Conservation (phyloP, 1,284 basidiomycete species). For the Fistulina hepatica region DNA sequence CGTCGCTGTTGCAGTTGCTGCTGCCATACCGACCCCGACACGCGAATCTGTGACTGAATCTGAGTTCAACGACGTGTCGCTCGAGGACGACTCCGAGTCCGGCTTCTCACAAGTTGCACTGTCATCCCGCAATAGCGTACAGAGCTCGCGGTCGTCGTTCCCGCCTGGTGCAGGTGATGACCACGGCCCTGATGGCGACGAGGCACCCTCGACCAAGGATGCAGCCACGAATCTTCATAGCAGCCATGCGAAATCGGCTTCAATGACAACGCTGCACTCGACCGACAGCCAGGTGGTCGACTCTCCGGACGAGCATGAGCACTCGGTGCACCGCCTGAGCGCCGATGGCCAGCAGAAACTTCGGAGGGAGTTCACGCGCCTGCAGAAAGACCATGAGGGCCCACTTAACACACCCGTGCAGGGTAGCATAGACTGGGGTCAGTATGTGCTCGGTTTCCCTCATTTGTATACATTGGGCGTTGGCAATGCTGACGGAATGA, state of each 20-base stretch:
- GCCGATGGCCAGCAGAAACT: conserved; percentile 56
- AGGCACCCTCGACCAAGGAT: conserved; percentile 2
- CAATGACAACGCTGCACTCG: conserved; percentile 48
- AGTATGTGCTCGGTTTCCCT: conserved; percentile 35
- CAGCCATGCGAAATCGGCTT: conserved; percentile 52
- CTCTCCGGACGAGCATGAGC: conserved; percentile 27
- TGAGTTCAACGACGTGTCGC: too few species aligned
- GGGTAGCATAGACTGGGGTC: conserved; percentile 54
- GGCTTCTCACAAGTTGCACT: conserved; percentile 13
- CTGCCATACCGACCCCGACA: too few species aligned
- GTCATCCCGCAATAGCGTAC: conserved; percentile 8
- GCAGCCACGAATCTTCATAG: conserved; percentile 6
- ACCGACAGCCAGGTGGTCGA: conserved; percentile 36
- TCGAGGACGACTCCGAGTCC: too few species aligned
- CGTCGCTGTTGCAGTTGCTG: too few species aligned
- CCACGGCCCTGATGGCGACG: not conserved
- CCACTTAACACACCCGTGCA: conserved; percentile 25
- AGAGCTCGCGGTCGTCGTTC: not conserved
- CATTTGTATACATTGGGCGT: conserved; percentile 6
- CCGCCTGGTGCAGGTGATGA: not conserved
- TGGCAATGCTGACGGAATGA: conserved; percentile 8
- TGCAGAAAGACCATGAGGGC: conserved; percentile 42
- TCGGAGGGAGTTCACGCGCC: conserved; percentile 57
- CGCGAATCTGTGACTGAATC: too few species aligned
- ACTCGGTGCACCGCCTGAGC: conserved; percentile 32